Base-by-base conservation (phyloP, 129 eudicot species). In the Artemisia tridentata region DNA sequence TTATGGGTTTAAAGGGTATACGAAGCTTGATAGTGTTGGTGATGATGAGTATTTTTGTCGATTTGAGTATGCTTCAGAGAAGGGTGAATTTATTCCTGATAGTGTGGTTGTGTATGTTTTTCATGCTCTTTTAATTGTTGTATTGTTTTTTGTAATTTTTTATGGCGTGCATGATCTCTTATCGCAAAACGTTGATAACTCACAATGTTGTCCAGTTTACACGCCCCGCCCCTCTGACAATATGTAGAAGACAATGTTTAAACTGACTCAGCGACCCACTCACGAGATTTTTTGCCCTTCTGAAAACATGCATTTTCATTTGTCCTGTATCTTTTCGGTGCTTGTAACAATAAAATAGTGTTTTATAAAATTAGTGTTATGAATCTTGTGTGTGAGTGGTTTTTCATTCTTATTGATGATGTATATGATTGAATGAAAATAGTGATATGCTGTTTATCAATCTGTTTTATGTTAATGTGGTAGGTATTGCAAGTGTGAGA, bases 401-500 rank as follows among this genome's bases (percentile, higher is more conserved):
- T 23, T 23, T 23, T 23, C 25, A 1, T 23, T 23, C 25, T 23
- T 23, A 23, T 23, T 23, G 25, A 23, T 23, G 25, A 23, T 23
- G 2, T 29, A 29, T 29, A 29, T 29, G 34, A 29, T 29, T 29
- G 34, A 29, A 3, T 29, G 34, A 29, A 29, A 29, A 29, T 5
- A 29, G 34, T 29, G 34, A 29, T 29, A 29, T 29, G 34, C 0
- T 29, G 34, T 29, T 29, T 29, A 29, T 29, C 5, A 4, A 29
- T 29, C 34, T 29, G 34, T 29, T 29, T 29, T 29, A 29, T 79
- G 63, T 62, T 62, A 48, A 49, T 80, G 0, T 65, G 45, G 69
- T 81, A 91, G 97, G 84, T 91, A 85, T 71, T 91, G 95, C 66
- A 88, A 81, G 62, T 91, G 97, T 76, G 91, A 87, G 65, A 87